Conservation (phyloP, 140 eudicot genomes). For the Flaveria floridana region DNA sequence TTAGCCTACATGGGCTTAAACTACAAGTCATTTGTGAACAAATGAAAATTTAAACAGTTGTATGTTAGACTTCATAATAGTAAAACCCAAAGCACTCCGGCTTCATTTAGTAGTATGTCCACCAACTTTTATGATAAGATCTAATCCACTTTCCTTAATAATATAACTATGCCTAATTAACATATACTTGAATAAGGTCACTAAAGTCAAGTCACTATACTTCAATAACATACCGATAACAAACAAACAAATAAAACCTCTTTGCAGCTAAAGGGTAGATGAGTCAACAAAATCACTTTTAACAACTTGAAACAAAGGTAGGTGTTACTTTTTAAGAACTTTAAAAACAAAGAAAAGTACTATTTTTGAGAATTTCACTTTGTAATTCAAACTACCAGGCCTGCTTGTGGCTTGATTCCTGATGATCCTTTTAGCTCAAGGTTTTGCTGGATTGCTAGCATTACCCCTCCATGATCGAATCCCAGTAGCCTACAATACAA, state of each 20-base stretch:
- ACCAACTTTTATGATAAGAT: conserved; percentile 2
- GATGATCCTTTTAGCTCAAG: background rate
- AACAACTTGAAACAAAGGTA: background rate
- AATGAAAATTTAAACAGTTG: background rate
- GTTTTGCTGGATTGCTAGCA: background rate
- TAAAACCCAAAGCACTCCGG: background rate
- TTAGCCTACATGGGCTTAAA: too few relatives aligned
- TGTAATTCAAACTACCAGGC: conserved; percentile 1
- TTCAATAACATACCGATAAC: background rate
- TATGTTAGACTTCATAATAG: background rate
- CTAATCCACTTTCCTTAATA: background rate
- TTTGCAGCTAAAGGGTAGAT: background rate
- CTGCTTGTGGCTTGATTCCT: background rate
- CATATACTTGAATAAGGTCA: background rate
- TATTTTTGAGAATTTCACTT: background rate
- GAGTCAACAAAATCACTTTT: background rate
- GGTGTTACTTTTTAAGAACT: background rate
- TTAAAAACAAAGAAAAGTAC: background rate
- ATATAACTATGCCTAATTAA: background rate
- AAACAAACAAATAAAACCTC: background rate
- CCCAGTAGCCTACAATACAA: conserved; percentile 4
- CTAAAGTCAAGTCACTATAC: conserved; percentile 2
- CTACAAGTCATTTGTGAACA: background rate
- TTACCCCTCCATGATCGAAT: background rate
- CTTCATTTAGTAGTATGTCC: background rate